Evolutionary conservation across 164 flowering plant species (phyloP), one percentile per base, ranked within the genome.

Genomic region (Tinospora cordifolia): DNA sequence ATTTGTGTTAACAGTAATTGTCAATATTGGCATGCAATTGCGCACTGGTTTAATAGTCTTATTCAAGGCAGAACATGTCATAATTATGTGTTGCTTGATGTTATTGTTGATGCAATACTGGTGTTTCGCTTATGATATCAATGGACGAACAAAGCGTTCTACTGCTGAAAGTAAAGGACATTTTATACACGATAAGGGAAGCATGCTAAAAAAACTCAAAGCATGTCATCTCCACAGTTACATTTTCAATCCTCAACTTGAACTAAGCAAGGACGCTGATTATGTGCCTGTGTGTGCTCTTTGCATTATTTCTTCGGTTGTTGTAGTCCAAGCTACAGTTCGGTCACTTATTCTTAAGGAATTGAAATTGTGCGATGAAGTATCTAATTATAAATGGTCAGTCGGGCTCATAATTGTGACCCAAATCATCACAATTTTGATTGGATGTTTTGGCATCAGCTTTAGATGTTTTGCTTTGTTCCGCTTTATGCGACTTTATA

Each of bases 11-110:
- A 30, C 46, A 12, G 8, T 65, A 10, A 2, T 39, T 22, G 25
- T 65, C 6, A 65, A 65, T 15, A 65, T 39, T 9, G n/a, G 46
- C 26, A 38, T 38, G 21, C 68, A 65, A 65, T n/a, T 39, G 68
- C n/a, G 0, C 25, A 39, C 68, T n/a, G 47, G 68, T 4, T 15
- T 39, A 8, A 65, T 65, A 49, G 7, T 65, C 47, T 19, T 40
- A 26, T 65, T 65, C 8, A 12, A 4, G 8, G 49, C 21, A 38
- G 68, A 65, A 13, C 68, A 39, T 39, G 8, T 39, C 9, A 38
- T 65, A 8, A 41, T 39, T 8, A 1, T 65, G 26, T 39, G 49
- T 40, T 65, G 24, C 11, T n/a, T 65, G 68, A 22, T 65, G 47
- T 6, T 38, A 65, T 39, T 54, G 60, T 54, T n/a, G 7, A n/a